A percentile compares a stretch with the other conserved stretches of the same genome.
Evolutionary conservation across 2,329 filamentous ascomycete species (phyloP).

Genomic region (Myriosclerotinia duriaeana): DNA sequence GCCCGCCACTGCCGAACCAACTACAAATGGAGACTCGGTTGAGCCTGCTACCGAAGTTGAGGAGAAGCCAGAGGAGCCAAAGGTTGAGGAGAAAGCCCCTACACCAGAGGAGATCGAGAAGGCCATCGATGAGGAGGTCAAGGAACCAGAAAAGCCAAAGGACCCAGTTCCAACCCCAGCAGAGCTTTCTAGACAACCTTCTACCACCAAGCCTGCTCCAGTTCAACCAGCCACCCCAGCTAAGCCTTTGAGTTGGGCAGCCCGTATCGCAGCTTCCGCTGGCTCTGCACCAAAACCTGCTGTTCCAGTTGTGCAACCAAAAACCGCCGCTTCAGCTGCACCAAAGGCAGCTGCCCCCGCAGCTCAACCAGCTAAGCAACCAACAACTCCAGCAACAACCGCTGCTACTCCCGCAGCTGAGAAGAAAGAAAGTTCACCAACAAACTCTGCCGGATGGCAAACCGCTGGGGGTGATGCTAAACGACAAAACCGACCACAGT

Average conservation of each 20-base stretch:
- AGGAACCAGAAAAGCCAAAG: conserved; percentile 66
- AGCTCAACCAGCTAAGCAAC: conserved; percentile 41
- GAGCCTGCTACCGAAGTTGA: conserved; percentile 40
- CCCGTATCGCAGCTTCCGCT: conserved; percentile 60
- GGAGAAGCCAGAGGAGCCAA: conserved; percentile 37
- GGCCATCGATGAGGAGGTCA: conserved; percentile 54
- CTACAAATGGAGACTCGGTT: conserved; percentile 48
- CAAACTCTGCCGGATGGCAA: conserved; percentile 69
- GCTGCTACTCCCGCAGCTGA: conserved; percentile 46
- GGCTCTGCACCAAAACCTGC: conserved; percentile 55
- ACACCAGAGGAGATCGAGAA: conserved; percentile 53
- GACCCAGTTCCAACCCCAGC: conserved; percentile 58
- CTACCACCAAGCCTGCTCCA: conserved; percentile 55
- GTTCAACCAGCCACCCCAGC: conserved; percentile 39
- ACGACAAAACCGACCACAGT: conserved; percentile 74
- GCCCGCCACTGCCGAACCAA: conserved; percentile 40
- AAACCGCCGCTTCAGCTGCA: conserved; percentile 56
- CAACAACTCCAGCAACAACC: conserved; percentile 44
- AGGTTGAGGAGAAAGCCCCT: conserved; percentile 40
- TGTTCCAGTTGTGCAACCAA: conserved; percentile 49
- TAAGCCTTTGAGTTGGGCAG: conserved; percentile 76
- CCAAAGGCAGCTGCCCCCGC: conserved; percentile 43
- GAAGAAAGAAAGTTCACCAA: conserved; percentile 40
- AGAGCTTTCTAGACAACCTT: conserved; percentile 31
- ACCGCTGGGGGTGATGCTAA: conserved; percentile 75